Evolutionary conservation across 1,139 yeast genomes (phyloP).

Genomic region (Saccharomycopsis phalli): DNA sequence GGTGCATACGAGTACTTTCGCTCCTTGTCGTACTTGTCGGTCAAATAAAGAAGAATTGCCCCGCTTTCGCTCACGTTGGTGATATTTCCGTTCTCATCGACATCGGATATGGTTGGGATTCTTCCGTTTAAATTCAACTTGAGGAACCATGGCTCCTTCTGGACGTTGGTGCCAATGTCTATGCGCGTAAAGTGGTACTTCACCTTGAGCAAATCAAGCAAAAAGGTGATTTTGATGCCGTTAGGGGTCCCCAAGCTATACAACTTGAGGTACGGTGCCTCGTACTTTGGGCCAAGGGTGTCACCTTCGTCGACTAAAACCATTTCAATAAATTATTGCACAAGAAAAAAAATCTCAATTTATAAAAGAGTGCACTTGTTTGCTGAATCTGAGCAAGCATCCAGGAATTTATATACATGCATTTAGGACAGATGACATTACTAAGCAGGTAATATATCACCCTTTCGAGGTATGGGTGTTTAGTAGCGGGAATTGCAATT

Average conservation of each 20-base stretch:
- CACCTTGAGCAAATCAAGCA: slow-evolving; percentile 39
- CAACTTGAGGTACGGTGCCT: slow-evolving; percentile 33
- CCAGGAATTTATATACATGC: no score
- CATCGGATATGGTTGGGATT: slow-evolving; percentile 46
- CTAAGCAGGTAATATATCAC: no score
- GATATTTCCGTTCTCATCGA: slow-evolving; percentile 32
- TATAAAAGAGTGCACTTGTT: no score
- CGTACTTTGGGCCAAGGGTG: slow-evolving; percentile 26
- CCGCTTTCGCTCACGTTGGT: slow-evolving; percentile 44
- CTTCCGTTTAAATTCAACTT: slow-evolving; percentile 54
- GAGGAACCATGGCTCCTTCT: slow-evolving; percentile 46
- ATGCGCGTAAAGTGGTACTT: slow-evolving; percentile 39
- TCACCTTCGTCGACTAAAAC: slow-evolving; percentile 25
- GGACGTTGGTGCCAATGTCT: slow-evolving; percentile 33
- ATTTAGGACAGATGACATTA: no score
- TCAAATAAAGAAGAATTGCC: slow-evolving; percentile 48
- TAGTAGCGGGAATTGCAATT: no score
- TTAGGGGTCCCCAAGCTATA: slow-evolving; percentile 49
- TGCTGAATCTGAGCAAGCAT: no score
- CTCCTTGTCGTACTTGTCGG: slow-evolving; percentile 48
- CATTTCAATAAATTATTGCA: slow-evolving; percentile 3
- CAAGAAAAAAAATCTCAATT: no score
- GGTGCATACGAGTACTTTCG: slow-evolving; percentile 38
- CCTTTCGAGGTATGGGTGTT: no score
- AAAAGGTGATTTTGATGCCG: slow-evolving; percentile 43